Base-by-base conservation (phyloP, 306 rosid species). In the Cucurbita maxima region DNA sequence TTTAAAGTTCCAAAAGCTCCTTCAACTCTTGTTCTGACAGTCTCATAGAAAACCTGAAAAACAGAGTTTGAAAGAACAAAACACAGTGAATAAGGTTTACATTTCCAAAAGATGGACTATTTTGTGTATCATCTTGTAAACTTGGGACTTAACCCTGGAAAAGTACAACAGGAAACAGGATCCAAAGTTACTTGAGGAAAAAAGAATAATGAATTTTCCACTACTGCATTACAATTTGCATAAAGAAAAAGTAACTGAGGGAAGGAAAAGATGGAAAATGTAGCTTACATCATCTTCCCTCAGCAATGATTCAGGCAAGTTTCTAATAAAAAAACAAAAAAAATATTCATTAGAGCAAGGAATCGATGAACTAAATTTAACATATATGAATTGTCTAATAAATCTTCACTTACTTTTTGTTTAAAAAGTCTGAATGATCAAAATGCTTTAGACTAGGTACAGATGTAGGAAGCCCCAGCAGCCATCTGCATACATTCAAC, bases 241-340 rank as follows among this genome's bases (percentile, higher is more conserved):
- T 5, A 12, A 38, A 37, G 20, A 30, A 30, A 8, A 8, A 8
- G 14, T 57, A 13, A 18, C 10, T 8, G 0, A 63, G 0, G 44
- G 7, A 10, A 19, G 20, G 7, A 50, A 59, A 45, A 47, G 16
- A 45, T 5, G 44, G 62, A 74, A 56, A 5, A 3, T 64, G 36
- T 18, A 54, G 76, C 92, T 82, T 77, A 92, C 98, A 83, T 92
- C 91, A 63, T 90, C 98, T 83, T 88, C 86, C 79, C 96, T 81
- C 40, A 88, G 73, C 71, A 92, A 25, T 19, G 95, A 90, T 54
- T 93, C 98, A 0, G 87, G 75, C 85, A 90, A 81, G 38, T 75
- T 74, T 61, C 85, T 85, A 73, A 3, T 20, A 56, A 67, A 36
- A 73, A 4, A 4, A 59, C 48, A 56, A 69, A 40, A 8, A 54